Conservation (phyloP, 805 yeast species). For the Candida corydali region DNA sequence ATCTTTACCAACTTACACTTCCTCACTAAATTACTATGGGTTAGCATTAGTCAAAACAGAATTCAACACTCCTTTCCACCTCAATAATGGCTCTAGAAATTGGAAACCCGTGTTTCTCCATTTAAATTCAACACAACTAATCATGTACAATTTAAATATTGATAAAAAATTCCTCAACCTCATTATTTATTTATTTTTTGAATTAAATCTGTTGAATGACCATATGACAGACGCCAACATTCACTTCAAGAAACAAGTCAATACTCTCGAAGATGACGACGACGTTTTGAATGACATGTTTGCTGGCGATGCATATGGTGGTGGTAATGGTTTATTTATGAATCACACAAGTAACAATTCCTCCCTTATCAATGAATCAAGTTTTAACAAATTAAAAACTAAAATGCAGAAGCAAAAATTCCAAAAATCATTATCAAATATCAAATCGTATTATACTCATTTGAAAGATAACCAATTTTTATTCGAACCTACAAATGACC, state of each 20-base stretch:
- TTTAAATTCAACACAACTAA: constrained; percentile 37
- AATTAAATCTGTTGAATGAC: constrained; percentile 22
- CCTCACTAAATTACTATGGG: constrained; percentile 32
- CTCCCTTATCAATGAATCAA: neutral
- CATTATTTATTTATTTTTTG: constrained; percentile 28
- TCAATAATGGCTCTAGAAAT: constrained; percentile 18
- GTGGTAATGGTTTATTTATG: constrained; percentile 2
- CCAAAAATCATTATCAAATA: constrained; percentile 12
- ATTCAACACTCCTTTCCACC: constrained; percentile 34
- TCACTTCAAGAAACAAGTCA: constrained; percentile 6
- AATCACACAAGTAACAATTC: neutral
- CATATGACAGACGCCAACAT: constrained; percentile 7
- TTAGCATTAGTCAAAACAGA: constrained; percentile 31
- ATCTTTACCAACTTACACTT: constrained; percentile 24
- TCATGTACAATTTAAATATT: constrained; percentile 23
- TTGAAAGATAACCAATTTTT: constrained; percentile 28
- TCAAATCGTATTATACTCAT: constrained; percentile 17
- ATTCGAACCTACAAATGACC: constrained; percentile 33
- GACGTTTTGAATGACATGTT: constrained; percentile 15
- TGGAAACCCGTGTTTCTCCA: constrained; percentile 38
- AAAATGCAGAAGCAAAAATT: constrained; percentile 12
- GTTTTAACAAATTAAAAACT: constrained; percentile 14
- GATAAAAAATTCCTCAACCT: constrained; percentile 17
- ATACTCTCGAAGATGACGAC: neutral
- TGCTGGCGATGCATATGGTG: constrained; percentile 32